These are phyloP conservation scores for Fusarium hostae DNA, from an alignment of 2,329 filamentous ascomycete genomes.

Conservation along the genomic window DNA sequence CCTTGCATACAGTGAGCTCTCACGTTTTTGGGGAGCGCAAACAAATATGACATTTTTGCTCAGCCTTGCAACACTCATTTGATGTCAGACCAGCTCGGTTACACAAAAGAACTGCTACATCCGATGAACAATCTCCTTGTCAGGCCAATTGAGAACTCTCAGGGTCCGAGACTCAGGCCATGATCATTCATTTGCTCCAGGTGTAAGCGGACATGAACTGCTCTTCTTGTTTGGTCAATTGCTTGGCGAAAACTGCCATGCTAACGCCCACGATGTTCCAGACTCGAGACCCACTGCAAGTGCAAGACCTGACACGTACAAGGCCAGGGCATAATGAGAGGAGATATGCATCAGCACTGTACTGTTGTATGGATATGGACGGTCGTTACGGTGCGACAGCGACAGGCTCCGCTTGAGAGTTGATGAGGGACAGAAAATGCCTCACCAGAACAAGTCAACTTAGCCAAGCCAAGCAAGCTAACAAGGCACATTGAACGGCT, in stretches of 20 bases:
- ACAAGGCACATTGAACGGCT: constrained; percentile 16
- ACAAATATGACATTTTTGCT: not conserved
- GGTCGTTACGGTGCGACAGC: constrained; percentile 30
- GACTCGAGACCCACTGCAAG: constrained; percentile 36
- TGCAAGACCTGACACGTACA: constrained; percentile 25
- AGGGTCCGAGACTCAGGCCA: not conserved
- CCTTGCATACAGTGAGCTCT: constrained; percentile 13
- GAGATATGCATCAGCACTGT: not conserved
- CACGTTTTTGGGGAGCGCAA: not conserved
- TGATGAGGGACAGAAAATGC: constrained; percentile 38
- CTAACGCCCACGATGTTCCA: constrained; percentile 32
- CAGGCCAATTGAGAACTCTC: not conserved
- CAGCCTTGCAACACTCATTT: not conserved
- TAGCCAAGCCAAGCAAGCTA: constrained; percentile 3
- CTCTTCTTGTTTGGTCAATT: constrained; percentile 29
- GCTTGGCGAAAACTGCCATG: constrained; percentile 33
- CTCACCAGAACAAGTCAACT: constrained; percentile 27
- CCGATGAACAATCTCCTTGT: constrained; percentile 8
- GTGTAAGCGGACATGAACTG: constrained; percentile 17
- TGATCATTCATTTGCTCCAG: not conserved
- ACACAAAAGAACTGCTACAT: constrained; percentile 11
- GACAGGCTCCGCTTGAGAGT: constrained; percentile 22
- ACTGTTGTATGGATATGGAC: not conserved
- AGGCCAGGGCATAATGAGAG: constrained; percentile 1
- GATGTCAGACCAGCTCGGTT: not conserved